These are phyloP conservation scores for Ustilago loliicola DNA, from an alignment of 1,284 basidiomycete species.

Conservation along the genomic window DNA sequence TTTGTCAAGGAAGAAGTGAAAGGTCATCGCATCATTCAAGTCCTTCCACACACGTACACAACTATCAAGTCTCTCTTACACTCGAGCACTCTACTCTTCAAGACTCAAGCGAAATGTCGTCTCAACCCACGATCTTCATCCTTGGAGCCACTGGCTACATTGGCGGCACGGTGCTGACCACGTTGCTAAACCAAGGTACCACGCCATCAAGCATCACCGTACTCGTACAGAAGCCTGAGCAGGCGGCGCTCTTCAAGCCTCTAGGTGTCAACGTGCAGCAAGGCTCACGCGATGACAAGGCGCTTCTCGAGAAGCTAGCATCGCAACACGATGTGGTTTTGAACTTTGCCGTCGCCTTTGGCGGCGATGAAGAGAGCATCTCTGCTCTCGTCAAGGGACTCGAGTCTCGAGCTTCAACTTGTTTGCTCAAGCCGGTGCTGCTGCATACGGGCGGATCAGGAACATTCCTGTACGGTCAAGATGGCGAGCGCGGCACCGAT, in stretches of 20 bases:
- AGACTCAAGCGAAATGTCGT: neutral
- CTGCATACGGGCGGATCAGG: neutral
- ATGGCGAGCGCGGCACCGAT: neutral
- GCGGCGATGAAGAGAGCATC: constrained; percentile 2
- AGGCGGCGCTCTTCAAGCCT: neutral
- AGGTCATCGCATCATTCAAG: no score
- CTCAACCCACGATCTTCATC: neutral
- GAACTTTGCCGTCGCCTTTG: neutral
- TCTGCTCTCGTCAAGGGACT: neutral
- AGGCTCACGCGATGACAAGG: neutral
- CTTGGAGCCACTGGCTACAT: neutral
- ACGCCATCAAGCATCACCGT: neutral
- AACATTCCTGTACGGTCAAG: neutral
- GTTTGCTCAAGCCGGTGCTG: neutral
- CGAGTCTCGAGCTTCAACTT: neutral
- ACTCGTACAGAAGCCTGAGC: neutral
- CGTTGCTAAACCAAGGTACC: neutral
- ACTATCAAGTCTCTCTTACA: no score
- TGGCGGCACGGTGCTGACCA: neutral
- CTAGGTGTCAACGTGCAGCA: neutral
- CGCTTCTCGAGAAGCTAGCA: neutral
- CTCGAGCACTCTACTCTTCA: neutral
- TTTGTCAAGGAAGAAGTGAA: no score
- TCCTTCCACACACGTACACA: no score
- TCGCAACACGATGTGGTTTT: neutral